Evolutionary conservation across 805 yeast genomes (phyloP).

Genomic region (Hanseniaspora valbyensis): DNA sequence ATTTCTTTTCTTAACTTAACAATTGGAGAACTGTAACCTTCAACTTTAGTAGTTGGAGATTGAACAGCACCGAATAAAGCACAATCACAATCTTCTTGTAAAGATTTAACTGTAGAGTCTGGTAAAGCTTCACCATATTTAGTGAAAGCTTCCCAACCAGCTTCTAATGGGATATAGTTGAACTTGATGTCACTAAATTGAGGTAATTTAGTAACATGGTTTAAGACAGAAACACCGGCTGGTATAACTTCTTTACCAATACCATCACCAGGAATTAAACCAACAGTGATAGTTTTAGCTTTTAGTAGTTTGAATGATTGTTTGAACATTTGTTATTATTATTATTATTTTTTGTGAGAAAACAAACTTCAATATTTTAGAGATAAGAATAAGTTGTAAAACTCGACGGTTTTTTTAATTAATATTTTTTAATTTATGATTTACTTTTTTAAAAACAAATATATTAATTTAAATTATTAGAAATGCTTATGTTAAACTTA

Average conservation of each 20-base stretch:
- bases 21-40: constrained; percentile 95
- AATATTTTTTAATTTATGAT: too few relatives aligned
- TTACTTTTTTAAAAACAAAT: too few relatives aligned
- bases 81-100: constrained; percentile 81
- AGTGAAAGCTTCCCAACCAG: constrained; percentile 90
- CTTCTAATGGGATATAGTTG: constrained; percentile 77
- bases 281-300: constrained; percentile 43
- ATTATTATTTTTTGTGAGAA: not conserved
- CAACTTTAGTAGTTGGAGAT: constrained; percentile 87
- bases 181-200: constrained; percentile 34
- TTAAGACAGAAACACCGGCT: constrained; percentile 81
- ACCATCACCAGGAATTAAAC: constrained; percentile 94
- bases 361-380: too few relatives aligned
- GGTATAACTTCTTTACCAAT: constrained; percentile 97
- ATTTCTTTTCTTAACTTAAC: constrained; percentile 95
- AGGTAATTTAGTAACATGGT: constrained; percentile 61
- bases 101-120: constrained; percentile 70
- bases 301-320: constrained; percentile 29
- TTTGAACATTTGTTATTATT: constrained; percentile 22
- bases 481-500: too few relatives aligned
- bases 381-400: too few relatives aligned
- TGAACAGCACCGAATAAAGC: constrained; percentile 96
- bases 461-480: too few relatives aligned
- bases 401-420: too few relatives aligned
- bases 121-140: constrained; percentile 94